Evolutionary conservation across 1,139 yeast genomes (phyloP), one percentile per base, ranked within the genome.

Genomic region (Yamadazyma kanchanaburiensis): DNA sequence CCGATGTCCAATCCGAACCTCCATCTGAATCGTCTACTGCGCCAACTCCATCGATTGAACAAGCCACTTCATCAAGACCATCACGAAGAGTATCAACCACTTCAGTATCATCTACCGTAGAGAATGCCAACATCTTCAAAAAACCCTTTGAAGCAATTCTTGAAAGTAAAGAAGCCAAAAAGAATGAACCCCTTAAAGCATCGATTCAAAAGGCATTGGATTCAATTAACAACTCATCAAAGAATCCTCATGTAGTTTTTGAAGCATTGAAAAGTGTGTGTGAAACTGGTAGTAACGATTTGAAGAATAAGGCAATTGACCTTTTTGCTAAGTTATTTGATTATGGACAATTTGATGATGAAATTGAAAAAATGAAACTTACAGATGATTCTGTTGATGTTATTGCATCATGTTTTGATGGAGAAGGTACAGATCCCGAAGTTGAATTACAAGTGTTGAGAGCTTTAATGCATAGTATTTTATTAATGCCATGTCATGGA

Each of bases 381-480:
- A 78, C 94, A 21, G 95, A 88, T 49, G 84, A 84, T 12, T 88
- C 95, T 1, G 84, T 94, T 17, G 83, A 83, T 40, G 83, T 88
- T 9, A 86, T 89, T 18, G 77, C 94, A 22, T 79, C 83, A 13
- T 85, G 95, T 43, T 89, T 86, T 55, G 87, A 82, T 38, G 95
- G 95, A 16, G 97, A 89, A 53, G 87, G 88, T 2, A 87, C 97
- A 0, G 95, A 89, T 50, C 80, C 85, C 11, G 80, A 75, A 39
- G 79, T 94, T 24, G 98, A 94, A 60, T 61, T 91, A 32, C 98
- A 94, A 58, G 91, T 91, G 12, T 84, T 89, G 20, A 78, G 95
- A 48, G 96, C 96, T 0, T 69, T 94, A 33, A 81, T 91, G 59
- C 88, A 91, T 39, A 89, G 95, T 35, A 83, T 89, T 12, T 65